Percentiles rank a stretch among this genome's conserved stretches.
phyloP scores from a whole-genome alignment of 1,284 basidiomycete species.

The Pseudozyma thailandica region DNA sequence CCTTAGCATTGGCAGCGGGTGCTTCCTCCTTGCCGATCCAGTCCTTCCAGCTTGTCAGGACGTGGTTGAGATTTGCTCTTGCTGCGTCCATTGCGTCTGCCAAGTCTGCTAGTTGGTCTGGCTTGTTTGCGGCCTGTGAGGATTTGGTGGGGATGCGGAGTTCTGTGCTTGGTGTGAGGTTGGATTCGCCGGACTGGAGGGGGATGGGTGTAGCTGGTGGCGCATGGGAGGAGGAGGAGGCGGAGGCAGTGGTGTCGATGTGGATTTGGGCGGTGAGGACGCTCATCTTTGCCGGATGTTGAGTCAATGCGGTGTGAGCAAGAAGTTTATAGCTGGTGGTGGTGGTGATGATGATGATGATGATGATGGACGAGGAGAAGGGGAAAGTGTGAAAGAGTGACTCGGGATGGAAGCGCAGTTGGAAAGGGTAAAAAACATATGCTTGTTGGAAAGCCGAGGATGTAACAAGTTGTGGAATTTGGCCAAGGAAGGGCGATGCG shows the following conservation, averaged over 20 bases:
- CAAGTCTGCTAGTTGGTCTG: slow-evolving; percentile 17
- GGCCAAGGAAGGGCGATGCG: slow-evolving; percentile 5
- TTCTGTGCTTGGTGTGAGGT: slow-evolving; percentile 25
- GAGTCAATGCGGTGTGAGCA: not conserved
- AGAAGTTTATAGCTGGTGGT: slow-evolving; percentile 2
- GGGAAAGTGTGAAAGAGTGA: not conserved
- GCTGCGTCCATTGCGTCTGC: slow-evolving; percentile 35
- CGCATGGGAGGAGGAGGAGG: slow-evolving; percentile 1
- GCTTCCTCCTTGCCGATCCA: slow-evolving; percentile 38
- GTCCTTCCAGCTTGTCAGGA: slow-evolving; percentile 42
- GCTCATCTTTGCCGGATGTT: not conserved
- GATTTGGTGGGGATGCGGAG: slow-evolving; percentile 14
- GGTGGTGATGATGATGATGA: not conserved
- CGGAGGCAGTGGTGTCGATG: slow-evolving; percentile 17
- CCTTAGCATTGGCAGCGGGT: not conserved
- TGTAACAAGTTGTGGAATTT: not conserved
- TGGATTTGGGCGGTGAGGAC: slow-evolving; percentile 18
- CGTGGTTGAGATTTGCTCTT: slow-evolving; percentile 18
- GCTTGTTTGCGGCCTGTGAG: slow-evolving; percentile 6
- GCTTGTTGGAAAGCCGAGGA: not conserved
- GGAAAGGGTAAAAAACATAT: not conserved
- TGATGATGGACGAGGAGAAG: not conserved
- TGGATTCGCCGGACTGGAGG: not conserved
- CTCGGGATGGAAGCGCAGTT: not conserved
- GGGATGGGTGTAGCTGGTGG: slow-evolving; percentile 21